Evolutionary conservation across 306 rosid species (phyloP), one percentile per base, ranked within the genome.

Genomic region (Prunus salicina): DNA sequence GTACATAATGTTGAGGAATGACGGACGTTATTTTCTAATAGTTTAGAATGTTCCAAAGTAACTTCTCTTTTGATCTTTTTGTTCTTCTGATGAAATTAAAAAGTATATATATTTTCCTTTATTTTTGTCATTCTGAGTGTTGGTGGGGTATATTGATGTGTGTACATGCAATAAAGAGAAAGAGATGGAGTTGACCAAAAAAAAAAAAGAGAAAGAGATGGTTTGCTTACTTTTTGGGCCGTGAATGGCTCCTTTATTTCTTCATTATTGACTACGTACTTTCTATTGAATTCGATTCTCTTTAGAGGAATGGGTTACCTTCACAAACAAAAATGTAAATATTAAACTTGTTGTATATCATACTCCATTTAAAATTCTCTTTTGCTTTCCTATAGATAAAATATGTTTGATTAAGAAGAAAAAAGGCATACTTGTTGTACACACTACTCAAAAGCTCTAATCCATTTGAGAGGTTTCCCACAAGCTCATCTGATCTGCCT

Each of bases 391-490:
- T 12, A 30, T 27, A 52, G 5, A 12, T 30, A 24, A 53, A 71
- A 32, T 22, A 27, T 8, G 28, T 9, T 52, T 70, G 7, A 12
- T 6, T 50, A 49, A 27, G 2, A 12, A 49, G 19, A 12, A 52
- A 8, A 19, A 12, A 12, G n/a, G 5, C 20, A 1, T n/a, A 71
- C 34, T 8, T 38, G 34, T 12, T 20, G 52, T 71, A 8, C 9
- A 30, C 62, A 1, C 3, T 10, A 20, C 62, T 56, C 28, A 22
- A 52, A 22, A 25, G 20, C 28, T 56, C 24, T 16, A 72, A 45
- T 57, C 65, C 51, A 71, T 55, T 57, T 46, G 34, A 22, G 51
- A 55, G 32, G 50, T 53, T 32, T 71, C 75, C 75, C 75, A 71
- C 75, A 13, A 53, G n/a, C 38, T 12, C 19, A 25, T 62, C 43